Evolutionary conservation across 805 yeast genomes (phyloP), one percentile per base, ranked within the genome.

Genomic region (Cyberlindnera americana): DNA sequence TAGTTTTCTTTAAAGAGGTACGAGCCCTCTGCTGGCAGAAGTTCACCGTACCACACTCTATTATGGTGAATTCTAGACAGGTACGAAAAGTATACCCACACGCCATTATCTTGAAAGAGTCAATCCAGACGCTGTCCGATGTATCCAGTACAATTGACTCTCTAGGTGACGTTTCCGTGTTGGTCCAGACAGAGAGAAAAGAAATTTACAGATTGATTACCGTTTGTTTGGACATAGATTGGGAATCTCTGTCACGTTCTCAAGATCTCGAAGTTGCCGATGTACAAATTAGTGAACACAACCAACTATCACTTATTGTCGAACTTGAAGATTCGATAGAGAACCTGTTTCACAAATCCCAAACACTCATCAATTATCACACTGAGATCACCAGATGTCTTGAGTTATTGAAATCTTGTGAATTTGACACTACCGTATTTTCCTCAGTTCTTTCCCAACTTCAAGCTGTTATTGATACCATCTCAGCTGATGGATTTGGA

Each of bases 51-150:
- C 91, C 95, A 0, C 72, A 73, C 19, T 50, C 67, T 5, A 44
- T 83, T 3, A 46, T 64, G 12, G 52, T 72, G 2, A 68, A 65
- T 19, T 67, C 86, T 1, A 67, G 75, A 31, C 71, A 67, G 22
- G 65, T 80, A 3, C 66, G 73, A 40, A 62, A 67, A 22, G 52
- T 83, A 0, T 72, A 78, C 36, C 87, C 90, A 0, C 70, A 71
- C 46, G 81, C 84, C 0, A 61, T 70, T 4, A 64, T 71, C 9
- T 44, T 87, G 7, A 56, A 61, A 5, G 90, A 83, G 41, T 69
- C 77, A 7, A 37, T 82, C 3, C 54, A 57, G 7, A 60, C 69
- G 1, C 63, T 80, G 37, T 55, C 64, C 35, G 46, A 56, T 2
- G 43, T 67, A 0, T 43, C 66, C 13, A 18, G 36, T 0, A 49